Evolutionary conservation across 2,329 filamentous ascomycete species (phyloP), one percentile per base, ranked within the genome.

Genomic region (Verruconis gallopava): DNA sequence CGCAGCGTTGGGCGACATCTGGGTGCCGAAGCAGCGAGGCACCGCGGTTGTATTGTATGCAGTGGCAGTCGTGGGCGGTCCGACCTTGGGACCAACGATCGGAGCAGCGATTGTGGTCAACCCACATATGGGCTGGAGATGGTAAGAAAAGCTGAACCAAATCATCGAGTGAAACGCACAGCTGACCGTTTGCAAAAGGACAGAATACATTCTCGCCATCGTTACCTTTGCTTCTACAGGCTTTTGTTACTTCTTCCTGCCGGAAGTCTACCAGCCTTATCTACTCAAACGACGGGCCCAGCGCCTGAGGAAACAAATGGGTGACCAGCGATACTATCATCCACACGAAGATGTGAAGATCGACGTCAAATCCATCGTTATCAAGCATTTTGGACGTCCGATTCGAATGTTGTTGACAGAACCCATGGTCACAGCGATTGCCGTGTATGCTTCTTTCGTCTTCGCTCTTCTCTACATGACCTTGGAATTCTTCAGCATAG

Each of bases 1-100:
- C 2, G 79, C 79, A 19, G 78, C 82, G 0, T 52, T 84, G 4
- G 74, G 73, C 19, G 80, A 84, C 57, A 63, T 84, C 21, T 83
- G 68, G 60, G 59, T 67, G 0, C 67, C 78, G 0, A 68, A 72
- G 2, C 59, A 75, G 49, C 66, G 80, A 44, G 79, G 77, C 4
- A 70, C 73, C 4, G 79, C 79, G 2, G 76, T 83, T 59, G 75
- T 79, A 0, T 72, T 72, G 1, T 84, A 82, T 54, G 75, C 77
- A 1, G 71, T 81, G 65, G 73, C 77, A 0, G 74, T 81, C 0
- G 73, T 80, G 1, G 71, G 71, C 2, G 76, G 65, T 2, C 76
- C 77, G 0, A 65, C 65, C 0, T 39, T 79, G 1, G 75, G 74
- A 3, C 72, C 73, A 0, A 68, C 74, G 35, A 62, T 68, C 3